Percentiles rank a stretch among this genome's conserved stretches.
Evolutionary conservation across 306 rosid species (phyloP).

Genomic region (Crotalaria pallida): DNA sequence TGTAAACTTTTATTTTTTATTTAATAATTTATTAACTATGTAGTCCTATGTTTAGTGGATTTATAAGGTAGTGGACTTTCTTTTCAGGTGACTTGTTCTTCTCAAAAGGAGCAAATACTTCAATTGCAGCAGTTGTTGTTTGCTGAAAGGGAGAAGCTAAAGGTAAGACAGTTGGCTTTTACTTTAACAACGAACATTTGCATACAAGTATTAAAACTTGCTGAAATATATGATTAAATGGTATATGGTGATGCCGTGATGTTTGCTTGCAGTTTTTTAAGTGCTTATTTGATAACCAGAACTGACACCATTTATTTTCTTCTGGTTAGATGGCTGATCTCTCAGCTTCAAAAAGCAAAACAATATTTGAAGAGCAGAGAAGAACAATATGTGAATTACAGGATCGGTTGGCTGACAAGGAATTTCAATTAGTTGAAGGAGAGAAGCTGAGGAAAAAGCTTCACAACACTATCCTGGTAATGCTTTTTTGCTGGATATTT

Average conservation of each 20-base stretch:
- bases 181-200: neutral
- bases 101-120: constrained; percentile 59
- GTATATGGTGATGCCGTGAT: neutral
- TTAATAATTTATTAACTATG: neutral
- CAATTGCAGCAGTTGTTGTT: constrained; percentile 44
- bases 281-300: neutral
- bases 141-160: constrained; percentile 59
- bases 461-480: constrained; percentile 88
- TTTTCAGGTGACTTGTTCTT: constrained; percentile 67
- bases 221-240: neutral
- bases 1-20: neutral
- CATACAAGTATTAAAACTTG: neutral
- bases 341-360: constrained; percentile 54
- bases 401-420: constrained; percentile 59
- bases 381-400: constrained; percentile 45
- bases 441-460: constrained; percentile 73
- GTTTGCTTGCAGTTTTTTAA: neutral
- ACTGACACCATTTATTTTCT: neutral
- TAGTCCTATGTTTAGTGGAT: neutral
- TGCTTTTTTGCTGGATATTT: neutral
- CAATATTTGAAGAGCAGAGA: constrained; percentile 59
- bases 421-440: constrained; percentile 66
- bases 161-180: constrained; percentile 38
- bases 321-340: constrained; percentile 50
- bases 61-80: neutral